Evolutionary conservation across 306 rosid genomes (phyloP), one percentile per base, ranked within the genome.

Genomic region (Abrus precatorius): DNA sequence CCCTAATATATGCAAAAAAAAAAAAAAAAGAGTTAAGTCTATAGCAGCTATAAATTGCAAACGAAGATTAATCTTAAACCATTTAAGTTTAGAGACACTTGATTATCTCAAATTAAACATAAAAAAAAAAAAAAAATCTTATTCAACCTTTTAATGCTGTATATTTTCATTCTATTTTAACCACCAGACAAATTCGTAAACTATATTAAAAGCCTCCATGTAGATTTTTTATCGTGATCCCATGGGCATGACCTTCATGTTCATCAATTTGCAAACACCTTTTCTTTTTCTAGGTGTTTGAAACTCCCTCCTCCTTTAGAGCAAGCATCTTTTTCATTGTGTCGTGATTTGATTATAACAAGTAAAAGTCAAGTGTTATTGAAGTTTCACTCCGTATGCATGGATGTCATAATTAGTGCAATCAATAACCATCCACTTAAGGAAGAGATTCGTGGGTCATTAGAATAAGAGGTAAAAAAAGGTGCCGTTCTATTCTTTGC

Each of bases 401-500:
- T 71, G 33, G 11, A 49, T 47, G 63, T 48, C 54, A 59, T 49
- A 27, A 70, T 20, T 27, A 38, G 28, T 50, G 72, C 36, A 38
- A 67, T 78, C 30, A 33, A 48, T 50, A 71, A 12, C 10, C 49
- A 29, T 72, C 74, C 84, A 80, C 72, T 72, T 38, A 72, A 36
- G 11, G 57, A 41, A 29, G 55, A 72, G 36, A 61, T 61, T 62
- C 50, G 38, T 80, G 78, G 9, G 14, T 10, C 28, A 80, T 47
- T 69, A 45, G 5, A 79, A 47, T 59, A 30, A 34, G 47, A 14
- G 32, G 32, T 3, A 49, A 40, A 61, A 71, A 62, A 72, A 12
- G 62, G 41, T 50, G 13, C 12, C 4, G 78, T 80, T 72, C 57
- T 79, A 72, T 72, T 72, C 84, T 50, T 5, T 72, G 79, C 84